Evolutionary conservation across 345 rosid genomes (phyloP).

Genomic region (thale cress (Arabidopsis thaliana)): TAIR10.1 NC_003075.7:11578501-11579000

Average conservation of each 20-base stretch:
- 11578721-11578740: slow-evolving; percentile 72
- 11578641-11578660: slow-evolving; percentile 87
- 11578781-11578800: slow-evolving; percentile 60
- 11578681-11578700: slow-evolving; percentile 73
- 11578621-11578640: slow-evolving; percentile 90
- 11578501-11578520: slow-evolving; percentile 64
- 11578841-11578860: slow-evolving; percentile 17
- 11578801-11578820: slow-evolving; percentile 82
- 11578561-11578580: slow-evolving; percentile 76
- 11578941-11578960: slow-evolving; percentile 93
- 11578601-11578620: slow-evolving; percentile 86
- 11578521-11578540: slow-evolving; percentile 60
- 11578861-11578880: slow-evolving; percentile 27
- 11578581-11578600: slow-evolving; percentile 74
- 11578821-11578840: slow-evolving; percentile 58
- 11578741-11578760: slow-evolving; percentile 90
- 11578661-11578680: slow-evolving; percentile 88
- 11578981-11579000: slow-evolving; percentile 87
- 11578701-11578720: slow-evolving; percentile 85
- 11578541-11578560: slow-evolving; percentile 73
- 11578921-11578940: slow-evolving; percentile 93
- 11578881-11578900: slow-evolving; percentile 46
- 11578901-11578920: slow-evolving; percentile 65
- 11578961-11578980: slow-evolving; percentile 80
- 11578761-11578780: slow-evolving; percentile 91